Percentiles rank a stretch among this genome's conserved stretches.
Conservation (phyloP, 345 rosid species). For the Eucalyptus dawsonii region DNA sequence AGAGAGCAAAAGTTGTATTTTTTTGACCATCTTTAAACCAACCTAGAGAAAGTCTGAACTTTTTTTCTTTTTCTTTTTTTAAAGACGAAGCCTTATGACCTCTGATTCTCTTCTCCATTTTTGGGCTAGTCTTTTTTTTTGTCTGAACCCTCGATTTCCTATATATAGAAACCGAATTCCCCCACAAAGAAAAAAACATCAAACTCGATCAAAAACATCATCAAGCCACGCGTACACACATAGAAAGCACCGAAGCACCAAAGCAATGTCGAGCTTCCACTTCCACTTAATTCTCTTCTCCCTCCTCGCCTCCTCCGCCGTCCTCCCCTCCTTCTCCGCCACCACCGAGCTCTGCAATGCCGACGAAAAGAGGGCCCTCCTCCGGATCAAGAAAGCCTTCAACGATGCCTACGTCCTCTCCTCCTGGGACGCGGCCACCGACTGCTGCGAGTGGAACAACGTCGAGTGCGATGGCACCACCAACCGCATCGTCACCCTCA, state of each 20-base stretch:
- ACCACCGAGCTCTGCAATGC: neutral
- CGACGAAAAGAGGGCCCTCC: neutral
- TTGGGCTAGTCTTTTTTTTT: neutral
- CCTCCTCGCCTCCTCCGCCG: neutral
- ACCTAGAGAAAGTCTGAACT: neutral
- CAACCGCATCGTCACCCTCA: slow-evolving; percentile 48
- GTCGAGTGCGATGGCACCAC: slow-evolving; percentile 47
- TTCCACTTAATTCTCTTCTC: neutral
- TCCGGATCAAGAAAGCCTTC: neutral
- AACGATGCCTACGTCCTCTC: neutral
- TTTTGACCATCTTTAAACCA: neutral
- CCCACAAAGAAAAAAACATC: neutral
- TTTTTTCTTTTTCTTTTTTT: neutral
- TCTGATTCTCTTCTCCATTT: neutral
- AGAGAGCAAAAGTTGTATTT: neutral
- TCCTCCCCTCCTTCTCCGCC: neutral
- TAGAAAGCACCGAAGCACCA: neutral
- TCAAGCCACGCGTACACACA: neutral
- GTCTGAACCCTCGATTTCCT: neutral
- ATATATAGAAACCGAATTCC: neutral
- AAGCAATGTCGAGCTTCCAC: neutral
- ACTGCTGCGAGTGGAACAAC: slow-evolving; percentile 47
- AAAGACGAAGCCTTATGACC: neutral
- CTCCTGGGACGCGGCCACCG: neutral
- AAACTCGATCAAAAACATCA: neutral